These are phyloP conservation scores for Candida vaughaniae DNA, from an alignment of 805 yeast species.

Conservation along the genomic window DNA sequence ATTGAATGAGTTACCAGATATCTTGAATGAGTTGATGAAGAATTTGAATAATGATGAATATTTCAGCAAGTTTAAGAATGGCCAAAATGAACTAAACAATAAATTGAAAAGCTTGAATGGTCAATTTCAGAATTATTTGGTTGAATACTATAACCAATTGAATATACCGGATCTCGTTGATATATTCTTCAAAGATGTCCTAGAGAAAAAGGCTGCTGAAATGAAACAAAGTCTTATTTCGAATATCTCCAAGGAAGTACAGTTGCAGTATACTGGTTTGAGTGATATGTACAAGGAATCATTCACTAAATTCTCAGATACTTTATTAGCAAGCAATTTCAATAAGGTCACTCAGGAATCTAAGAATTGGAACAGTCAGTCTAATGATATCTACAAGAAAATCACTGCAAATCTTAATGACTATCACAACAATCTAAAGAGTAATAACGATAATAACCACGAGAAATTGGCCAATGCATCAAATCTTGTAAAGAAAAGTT, in stretches of 20 bases:
- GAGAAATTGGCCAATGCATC: slow-evolving; percentile 6
- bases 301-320: slow-evolving; percentile 4
- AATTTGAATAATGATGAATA: slow-evolving; percentile 13
- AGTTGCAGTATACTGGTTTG: background rate
- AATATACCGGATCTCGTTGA: slow-evolving; percentile 8
- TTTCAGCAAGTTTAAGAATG: slow-evolving; percentile 9
- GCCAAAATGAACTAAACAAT: slow-evolving; percentile 8
- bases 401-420: slow-evolving; percentile 6
- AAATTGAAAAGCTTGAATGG: slow-evolving; percentile 8
- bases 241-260: background rate
- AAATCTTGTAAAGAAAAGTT: slow-evolving; percentile 3
- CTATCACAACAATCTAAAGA: slow-evolving; percentile 9
- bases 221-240: background rate
- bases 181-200: slow-evolving; percentile 1
- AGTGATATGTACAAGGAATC: slow-evolving; percentile 4
- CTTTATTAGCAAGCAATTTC: slow-evolving; percentile 7
- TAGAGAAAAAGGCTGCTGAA: slow-evolving; percentile 2
- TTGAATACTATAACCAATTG: slow-evolving; percentile 4
- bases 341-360: slow-evolving; percentile 9
- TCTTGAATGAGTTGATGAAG: slow-evolving; percentile 8
- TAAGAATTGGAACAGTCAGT: slow-evolving; percentile 12
- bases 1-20: slow-evolving; percentile 11
- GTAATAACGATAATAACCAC: slow-evolving; percentile 8
- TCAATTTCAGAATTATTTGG: slow-evolving; percentile 11
- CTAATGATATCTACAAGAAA: slow-evolving; percentile 12